phyloP scores from a whole-genome alignment of 352 stramenopile genomes.

The Pythium scleroteichum region DNA sequence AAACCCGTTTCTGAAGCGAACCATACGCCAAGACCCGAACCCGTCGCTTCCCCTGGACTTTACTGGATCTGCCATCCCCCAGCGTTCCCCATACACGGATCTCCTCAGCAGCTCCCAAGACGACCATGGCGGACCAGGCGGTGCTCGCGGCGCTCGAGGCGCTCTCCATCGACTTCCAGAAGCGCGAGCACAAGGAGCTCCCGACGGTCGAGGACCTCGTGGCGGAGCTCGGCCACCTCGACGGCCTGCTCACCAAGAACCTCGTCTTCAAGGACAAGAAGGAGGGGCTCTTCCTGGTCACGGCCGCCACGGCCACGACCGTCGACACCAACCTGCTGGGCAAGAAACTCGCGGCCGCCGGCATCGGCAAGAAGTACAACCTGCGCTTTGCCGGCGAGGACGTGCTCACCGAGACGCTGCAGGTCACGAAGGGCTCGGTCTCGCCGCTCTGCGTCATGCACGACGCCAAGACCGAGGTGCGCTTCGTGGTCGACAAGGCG shows the following conservation, averaged over 20 bases:
- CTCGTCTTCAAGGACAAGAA: constrained; percentile 99
- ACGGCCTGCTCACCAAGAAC: constrained; percentile 93
- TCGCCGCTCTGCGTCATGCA: constrained; percentile 92
- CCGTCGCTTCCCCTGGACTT: not conserved
- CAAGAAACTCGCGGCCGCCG: constrained; percentile 66
- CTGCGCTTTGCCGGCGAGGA: constrained; percentile 92
- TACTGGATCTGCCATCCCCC: not conserved
- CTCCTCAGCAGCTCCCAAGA: no score
- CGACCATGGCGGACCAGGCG: constrained; percentile 53
- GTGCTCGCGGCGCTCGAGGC: constrained; percentile 59
- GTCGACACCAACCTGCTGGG: constrained; percentile 93
- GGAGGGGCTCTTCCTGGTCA: constrained; percentile 95
- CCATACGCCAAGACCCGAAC: no score
- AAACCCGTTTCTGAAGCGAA: no score
- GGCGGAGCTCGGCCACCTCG: constrained; percentile 75
- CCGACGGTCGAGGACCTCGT: constrained; percentile 76
- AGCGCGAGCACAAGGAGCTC: constrained; percentile 56
- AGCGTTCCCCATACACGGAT: not conserved
- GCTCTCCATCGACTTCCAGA: constrained; percentile 58
- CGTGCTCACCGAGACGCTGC: constrained; percentile 78
- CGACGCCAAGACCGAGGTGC: constrained; percentile 80
- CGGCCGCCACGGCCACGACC: constrained; percentile 70
- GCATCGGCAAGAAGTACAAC: constrained; percentile 90
- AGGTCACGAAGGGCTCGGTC: constrained; percentile 93
- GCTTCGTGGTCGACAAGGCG: constrained; percentile 92